Evolutionary conservation across 345 rosid genomes (phyloP), one percentile per base, ranked within the genome.

Genomic region (Moricandia arvensis): DNA sequence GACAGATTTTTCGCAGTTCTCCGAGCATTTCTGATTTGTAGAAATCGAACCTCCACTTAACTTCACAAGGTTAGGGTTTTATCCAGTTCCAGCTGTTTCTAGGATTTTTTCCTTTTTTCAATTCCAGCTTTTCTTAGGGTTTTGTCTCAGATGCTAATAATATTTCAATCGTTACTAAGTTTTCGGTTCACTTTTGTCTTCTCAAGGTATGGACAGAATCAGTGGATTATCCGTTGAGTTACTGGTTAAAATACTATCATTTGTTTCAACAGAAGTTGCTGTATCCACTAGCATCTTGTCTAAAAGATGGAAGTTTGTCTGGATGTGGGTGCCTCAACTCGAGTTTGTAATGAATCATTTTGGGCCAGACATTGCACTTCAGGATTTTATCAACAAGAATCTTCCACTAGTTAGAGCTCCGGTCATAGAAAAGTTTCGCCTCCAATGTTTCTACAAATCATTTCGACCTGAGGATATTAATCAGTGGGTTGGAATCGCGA

Each of bases 381-480:
- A 18, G 15, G 38, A 66, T 47, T 66, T 66, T 29, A 45, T 66
- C 9, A 29, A 49, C 70, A 66, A 66, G 59, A 66, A 47, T 47
- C 38, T 66, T n/a, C 59, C 41, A 29, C 15, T 47, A 47, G 59
- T 47, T 29, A 66, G 24, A 47, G 41, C 59, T 47, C 70, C 37
- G 3, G 15, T 15, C 26, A 27, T 66, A 15, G 70, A 66, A 15
- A 66, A 35, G 6, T 66, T 66, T 15, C 38, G 24, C 37, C 59
- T 66, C 5, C 5, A 29, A 15, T 66, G 59, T 15, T 66, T 1
- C 9, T 8, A 2, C 17, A 15, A n/a, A 27, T 45, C 70, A 29
- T 47, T 66, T 66, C 26, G 17, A 16, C 59, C 41, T 15, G 59
- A 47, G 27, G 70, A 45, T 47, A 47, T 66, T 16, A 47, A 15